Base-by-base conservation (phyloP, 1,139 yeast genomes). In the Wickerhamiella pararugosa region DNA sequence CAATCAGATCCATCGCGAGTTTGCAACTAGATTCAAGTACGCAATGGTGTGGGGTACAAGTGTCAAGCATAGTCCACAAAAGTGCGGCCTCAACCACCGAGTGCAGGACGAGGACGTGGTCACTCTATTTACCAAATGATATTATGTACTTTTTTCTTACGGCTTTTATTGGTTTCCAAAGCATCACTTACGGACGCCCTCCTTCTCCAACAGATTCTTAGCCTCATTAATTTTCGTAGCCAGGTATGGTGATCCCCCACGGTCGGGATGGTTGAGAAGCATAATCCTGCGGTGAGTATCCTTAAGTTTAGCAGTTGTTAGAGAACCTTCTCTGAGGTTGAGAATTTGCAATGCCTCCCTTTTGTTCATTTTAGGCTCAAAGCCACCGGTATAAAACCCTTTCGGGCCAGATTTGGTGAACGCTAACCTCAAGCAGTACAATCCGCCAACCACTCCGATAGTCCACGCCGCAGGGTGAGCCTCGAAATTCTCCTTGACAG, bases 191-290 rank as follows among this genome's bases (percentile, higher is more conserved):
- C 29, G 32, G 40, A 41, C 43, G 30, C 48, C 42, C 31, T 50
- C 47, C 36, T 84, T 86, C 53, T 83, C 93, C 58, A 90, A 69
- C 59, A 86, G 79, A 56, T 86, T 95, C 62, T 90, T 90, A 43
- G 98, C 97, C 65, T 90, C 97, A 61, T 90, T 90, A 52, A 90
- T 86, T 68, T 90, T 90, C 39, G 97, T 87, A 47, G 98, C 98
- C 58, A 90, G 62, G 56, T 75, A 87, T 33, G 97, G 90, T 15
- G 94, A 81, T 7, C 98, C 98, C 41, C 98, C 98, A 59, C 92
- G 82, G 65, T 90, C 98, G 8, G 98, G 98, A 59, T 90, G 98
- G 64, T 90, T 90, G 40, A 87, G 75, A 60, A 90, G 69, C 95
- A 90, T 86, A 65, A 83, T 81, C 59, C 73, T 75, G 65, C 98